Conservation (phyloP, 2,329 filamentous ascomycete genomes). For the Exophiala sp. region DNA sequence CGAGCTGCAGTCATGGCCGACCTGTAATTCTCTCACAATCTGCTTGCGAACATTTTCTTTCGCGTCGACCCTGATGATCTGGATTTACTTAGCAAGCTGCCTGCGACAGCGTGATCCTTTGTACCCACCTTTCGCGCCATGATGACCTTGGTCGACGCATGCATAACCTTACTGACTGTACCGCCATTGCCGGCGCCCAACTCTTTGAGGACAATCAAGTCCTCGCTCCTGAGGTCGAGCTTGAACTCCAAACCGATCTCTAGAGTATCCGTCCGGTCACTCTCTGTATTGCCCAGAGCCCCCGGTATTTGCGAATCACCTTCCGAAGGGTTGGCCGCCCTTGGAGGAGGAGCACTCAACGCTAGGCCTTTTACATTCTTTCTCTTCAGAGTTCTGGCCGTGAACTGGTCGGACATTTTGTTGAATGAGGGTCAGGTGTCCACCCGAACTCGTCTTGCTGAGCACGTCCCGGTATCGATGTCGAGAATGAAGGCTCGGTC, state of each 20-base stretch:
- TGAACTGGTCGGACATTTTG: conserved; percentile 59
- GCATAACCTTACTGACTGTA: conserved; percentile 96
- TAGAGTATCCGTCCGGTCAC: conserved; percentile 65
- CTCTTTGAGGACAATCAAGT: conserved; percentile 89
- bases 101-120: conserved; percentile 7
- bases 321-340: conserved; percentile 66
- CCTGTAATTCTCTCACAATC: conserved; percentile 94
- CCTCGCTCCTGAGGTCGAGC: conserved; percentile 84
- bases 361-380: conserved; percentile 98
- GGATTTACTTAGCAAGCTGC: conserved; percentile 25
- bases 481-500: not conserved
- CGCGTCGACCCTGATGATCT: conserved; percentile 97
- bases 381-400: conserved; percentile 83
- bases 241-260: conserved; percentile 98
- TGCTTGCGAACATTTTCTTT: conserved; percentile 96
- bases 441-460: too few relatives aligned
- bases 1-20: conserved; percentile 97
- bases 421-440: not conserved
- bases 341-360: conserved; percentile 73
- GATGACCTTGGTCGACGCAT: conserved; percentile 87
- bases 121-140: conserved; percentile 92
- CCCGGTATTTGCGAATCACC: conserved; percentile 63
- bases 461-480: not conserved
- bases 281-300: conserved; percentile 55
- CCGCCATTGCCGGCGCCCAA: conserved; percentile 94